phyloP scores from a whole-genome alignment of 176 grass and related monocot species.

The Panicum miliaceum region DNA sequence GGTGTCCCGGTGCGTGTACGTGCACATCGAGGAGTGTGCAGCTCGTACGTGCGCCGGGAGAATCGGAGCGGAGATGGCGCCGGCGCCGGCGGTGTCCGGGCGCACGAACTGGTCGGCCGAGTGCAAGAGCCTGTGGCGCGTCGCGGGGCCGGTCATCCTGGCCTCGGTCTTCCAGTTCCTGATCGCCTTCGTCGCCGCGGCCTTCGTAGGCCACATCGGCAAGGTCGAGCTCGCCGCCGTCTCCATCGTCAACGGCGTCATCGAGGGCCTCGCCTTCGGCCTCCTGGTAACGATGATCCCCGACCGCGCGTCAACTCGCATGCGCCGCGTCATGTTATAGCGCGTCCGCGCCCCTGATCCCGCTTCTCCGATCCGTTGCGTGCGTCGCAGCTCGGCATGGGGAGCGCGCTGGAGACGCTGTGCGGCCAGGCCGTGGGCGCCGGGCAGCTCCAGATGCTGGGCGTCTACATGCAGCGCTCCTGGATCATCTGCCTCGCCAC shows the following conservation, averaged over 20 bases:
- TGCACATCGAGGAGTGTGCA: not conserved
- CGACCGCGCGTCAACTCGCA: no score
- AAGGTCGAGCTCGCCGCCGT: conserved; percentile 64
- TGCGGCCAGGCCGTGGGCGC: conserved; percentile 76
- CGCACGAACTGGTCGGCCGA: conserved; percentile 49
- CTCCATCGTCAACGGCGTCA: conserved; percentile 55
- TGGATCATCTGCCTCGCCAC: conserved; percentile 71
- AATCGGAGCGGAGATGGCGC: conserved; percentile 37
- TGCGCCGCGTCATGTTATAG: no score
- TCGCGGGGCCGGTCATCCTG: conserved; percentile 63
- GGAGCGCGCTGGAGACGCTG: conserved; percentile 82
- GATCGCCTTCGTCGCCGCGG: conserved; percentile 59
- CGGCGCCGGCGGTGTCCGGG: conserved; percentile 15
- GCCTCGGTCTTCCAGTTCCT: conserved; percentile 63
- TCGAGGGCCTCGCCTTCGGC: conserved; percentile 66
- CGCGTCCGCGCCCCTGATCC: not conserved
- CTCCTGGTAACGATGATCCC: conserved; percentile 51
- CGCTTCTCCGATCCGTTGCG: not conserved
- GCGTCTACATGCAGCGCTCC: conserved; percentile 74
- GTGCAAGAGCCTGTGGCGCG: conserved; percentile 57
- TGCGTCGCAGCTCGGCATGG: conserved; percentile 64
- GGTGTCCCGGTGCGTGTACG: not conserved
- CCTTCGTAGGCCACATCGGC: conserved; percentile 62
- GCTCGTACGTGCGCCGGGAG: not conserved
- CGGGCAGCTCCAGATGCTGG: conserved; percentile 63